A percentile compares a stretch with the other conserved stretches of the same genome.
Conservation (phyloP, 176 grass and related monocot genomes). For the Tuctoria greenei region DNA sequence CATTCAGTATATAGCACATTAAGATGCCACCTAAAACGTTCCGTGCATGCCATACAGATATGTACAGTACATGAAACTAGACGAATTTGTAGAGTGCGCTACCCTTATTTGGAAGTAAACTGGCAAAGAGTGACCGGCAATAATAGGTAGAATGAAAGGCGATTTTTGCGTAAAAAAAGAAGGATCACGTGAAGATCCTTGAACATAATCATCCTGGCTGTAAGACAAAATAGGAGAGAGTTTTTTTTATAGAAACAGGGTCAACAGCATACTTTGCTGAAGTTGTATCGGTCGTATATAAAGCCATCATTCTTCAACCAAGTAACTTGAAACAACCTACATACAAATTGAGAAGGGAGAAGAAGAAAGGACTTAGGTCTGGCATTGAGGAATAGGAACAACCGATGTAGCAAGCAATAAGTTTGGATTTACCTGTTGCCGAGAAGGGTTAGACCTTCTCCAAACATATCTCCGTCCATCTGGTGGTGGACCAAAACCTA, state of each 20-base stretch:
- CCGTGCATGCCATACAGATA: too few species aligned
- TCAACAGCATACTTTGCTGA: constrained; percentile 61
- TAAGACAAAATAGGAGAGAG: too few species aligned
- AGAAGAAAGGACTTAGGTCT: neutral
- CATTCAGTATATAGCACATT: neutral
- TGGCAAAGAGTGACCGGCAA: too few species aligned
- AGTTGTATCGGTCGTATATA: constrained; percentile 74
- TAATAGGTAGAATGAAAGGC: too few species aligned
- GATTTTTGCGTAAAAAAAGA: too few species aligned
- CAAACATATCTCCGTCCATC: constrained; percentile 77
- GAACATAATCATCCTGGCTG: too few species aligned
- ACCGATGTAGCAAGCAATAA: neutral
- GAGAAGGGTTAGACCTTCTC: constrained; percentile 83
- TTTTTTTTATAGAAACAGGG: too few species aligned
- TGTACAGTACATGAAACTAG: too few species aligned
- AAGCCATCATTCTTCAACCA: constrained; percentile 77
- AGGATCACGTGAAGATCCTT: too few species aligned
- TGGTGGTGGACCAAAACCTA: constrained; percentile 57
- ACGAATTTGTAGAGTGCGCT: too few species aligned
- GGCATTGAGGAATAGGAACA: neutral
- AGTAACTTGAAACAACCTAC: constrained; percentile 89
- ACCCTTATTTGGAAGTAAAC: too few species aligned
- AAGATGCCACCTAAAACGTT: too few species aligned
- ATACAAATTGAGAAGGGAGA: constrained; percentile 27
- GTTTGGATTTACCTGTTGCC: constrained; percentile 58